Conservation (phyloP, 495 filamentous ascomycete species). For the Apiosordaria backusii region DNA sequence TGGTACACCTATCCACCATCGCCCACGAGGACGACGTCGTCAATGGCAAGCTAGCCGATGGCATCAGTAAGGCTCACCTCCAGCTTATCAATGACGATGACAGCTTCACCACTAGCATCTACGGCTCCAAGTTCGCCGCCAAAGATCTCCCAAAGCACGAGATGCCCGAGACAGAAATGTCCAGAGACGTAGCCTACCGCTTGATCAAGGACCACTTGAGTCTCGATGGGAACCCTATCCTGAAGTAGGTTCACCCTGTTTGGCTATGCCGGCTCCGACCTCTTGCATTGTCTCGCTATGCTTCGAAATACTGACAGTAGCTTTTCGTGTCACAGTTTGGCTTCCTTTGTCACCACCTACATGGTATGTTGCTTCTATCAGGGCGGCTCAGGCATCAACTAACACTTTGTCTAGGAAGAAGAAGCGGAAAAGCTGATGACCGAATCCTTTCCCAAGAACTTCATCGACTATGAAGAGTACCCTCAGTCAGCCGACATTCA, state of each 20-base stretch:
- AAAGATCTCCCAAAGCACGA: conserved; percentile 72
- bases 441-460: conserved; percentile 86
- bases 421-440: conserved; percentile 89
- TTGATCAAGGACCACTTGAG: conserved; percentile 95
- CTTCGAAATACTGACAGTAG: conserved; percentile 5
- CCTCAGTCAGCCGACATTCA: conserved; percentile 86
- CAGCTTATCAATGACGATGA: conserved; percentile 53
- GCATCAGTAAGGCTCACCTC: conserved; percentile 46
- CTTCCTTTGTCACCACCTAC: conserved; percentile 82
- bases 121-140: conserved; percentile 76
- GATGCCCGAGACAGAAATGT: conserved; percentile 91
- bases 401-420: conserved; percentile 57
- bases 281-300: not conserved
- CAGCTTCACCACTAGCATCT: conserved; percentile 71
- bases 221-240: conserved; percentile 83
- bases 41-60: conserved; percentile 35
- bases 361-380: conserved; percentile 52
- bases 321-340: conserved; percentile 50
- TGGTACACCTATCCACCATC: conserved; percentile 65
- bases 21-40: conserved; percentile 48
- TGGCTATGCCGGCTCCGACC: not conserved
- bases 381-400: not conserved
- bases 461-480: conserved; percentile 92
- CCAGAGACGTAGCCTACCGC: conserved; percentile 81
- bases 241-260: conserved; percentile 57